Evolutionary conservation across 306 rosid genomes (phyloP).

Genomic region (Astragalus membranaceus): DNA sequence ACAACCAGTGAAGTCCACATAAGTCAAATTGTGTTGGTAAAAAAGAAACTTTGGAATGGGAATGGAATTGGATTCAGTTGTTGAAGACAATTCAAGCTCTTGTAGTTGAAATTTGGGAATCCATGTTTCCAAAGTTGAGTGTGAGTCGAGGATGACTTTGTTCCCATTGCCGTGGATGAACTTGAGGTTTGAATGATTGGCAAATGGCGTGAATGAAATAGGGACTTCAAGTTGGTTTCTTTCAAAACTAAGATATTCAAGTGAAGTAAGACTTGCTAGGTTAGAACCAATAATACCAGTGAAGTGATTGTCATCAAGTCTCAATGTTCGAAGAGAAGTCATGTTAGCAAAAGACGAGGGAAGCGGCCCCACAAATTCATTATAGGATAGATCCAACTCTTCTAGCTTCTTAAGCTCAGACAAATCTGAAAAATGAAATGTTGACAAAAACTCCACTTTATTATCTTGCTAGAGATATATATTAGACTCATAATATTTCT

Average conservation of each 20-base stretch:
- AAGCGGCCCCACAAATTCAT: not conserved
- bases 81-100: not conserved
- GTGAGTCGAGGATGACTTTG: not conserved
- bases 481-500: too few species aligned
- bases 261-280: too few species aligned
- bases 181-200: not conserved
- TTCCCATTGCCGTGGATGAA: not conserved
- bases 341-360: constrained; percentile 11
- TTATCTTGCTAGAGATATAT: too few species aligned
- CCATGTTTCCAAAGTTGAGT: not conserved
- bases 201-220: not conserved
- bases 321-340: not conserved
- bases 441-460: not conserved
- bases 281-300: not conserved
- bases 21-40: not conserved
- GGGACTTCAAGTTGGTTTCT: constrained; percentile 7
- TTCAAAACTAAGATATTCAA: not conserved
- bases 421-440: not conserved
- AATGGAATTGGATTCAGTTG: not conserved
- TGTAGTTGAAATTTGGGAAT: not conserved
- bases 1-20: not conserved
- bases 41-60: not conserved
- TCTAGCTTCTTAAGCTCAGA: not conserved
- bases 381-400: not conserved
- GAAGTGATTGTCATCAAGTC: not conserved